A percentile compares a stretch with the other conserved stretches of the same genome.
Conservation (phyloP, 2,329 filamentous ascomycete genomes). For the Paecilomyces sp. region DNA sequence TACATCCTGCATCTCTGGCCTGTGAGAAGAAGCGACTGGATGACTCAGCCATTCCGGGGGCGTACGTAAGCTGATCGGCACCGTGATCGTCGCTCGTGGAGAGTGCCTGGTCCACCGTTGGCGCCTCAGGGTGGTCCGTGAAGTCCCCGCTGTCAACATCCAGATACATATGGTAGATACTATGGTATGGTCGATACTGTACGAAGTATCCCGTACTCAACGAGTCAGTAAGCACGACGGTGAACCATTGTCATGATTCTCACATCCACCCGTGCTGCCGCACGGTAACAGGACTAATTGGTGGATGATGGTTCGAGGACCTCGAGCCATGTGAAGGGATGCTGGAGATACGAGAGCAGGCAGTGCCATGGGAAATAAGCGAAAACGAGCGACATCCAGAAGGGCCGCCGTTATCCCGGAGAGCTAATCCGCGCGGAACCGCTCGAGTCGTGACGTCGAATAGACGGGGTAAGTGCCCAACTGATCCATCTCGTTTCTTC, state of each 20-base stretch:
- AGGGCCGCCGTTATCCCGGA: not conserved
- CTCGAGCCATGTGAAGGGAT: not conserved
- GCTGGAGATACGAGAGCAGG: not conserved
- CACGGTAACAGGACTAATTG: not conserved
- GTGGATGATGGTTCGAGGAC: not conserved
- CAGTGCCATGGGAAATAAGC: not conserved
- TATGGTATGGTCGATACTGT: not conserved
- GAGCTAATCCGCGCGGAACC: not conserved
- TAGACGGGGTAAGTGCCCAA: not conserved
- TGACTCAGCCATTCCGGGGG: not conserved
- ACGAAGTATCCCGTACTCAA: no score
- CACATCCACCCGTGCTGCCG: no score
- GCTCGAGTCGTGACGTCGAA: not conserved
- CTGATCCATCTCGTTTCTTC: not conserved
- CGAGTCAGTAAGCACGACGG: not conserved
- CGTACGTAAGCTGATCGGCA: not conserved
- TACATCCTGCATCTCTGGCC: no score
- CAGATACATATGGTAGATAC: no score
- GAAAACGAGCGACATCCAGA: not conserved
- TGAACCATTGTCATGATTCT: no score
- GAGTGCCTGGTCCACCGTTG: not conserved
- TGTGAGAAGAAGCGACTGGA: not conserved
- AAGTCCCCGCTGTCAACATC: not conserved
- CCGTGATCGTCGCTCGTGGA: not conserved
- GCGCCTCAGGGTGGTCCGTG: not conserved